phyloP scores from a whole-genome alignment of 2,329 filamentous ascomycete species.

The Paecilomyces sp. region DNA sequence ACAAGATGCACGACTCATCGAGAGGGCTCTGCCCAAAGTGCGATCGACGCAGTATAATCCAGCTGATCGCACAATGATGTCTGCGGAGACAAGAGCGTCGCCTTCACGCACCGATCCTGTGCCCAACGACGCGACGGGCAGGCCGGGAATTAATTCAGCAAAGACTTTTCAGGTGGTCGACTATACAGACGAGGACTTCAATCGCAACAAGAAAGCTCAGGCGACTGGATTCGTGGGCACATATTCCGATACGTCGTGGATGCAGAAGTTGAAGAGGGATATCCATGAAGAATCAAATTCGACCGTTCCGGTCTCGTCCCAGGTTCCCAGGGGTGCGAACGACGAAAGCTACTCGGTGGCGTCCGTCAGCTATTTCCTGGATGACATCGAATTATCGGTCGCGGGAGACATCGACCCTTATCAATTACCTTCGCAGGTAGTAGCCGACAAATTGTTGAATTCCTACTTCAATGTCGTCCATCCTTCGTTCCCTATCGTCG shows the following conservation, averaged over 20 bases:
- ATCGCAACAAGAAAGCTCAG: slow-evolving; percentile 30
- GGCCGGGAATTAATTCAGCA: slow-evolving; percentile 9
- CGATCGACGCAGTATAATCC: slow-evolving; percentile 9
- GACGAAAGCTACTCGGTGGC: slow-evolving; percentile 16
- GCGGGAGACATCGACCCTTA: slow-evolving; percentile 28
- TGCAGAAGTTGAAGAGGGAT: slow-evolving; percentile 32
- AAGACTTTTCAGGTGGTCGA: slow-evolving; percentile 29
- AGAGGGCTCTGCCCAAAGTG: slow-evolving; percentile 27
- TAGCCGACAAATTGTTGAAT: slow-evolving; percentile 33
- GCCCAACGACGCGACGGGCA: slow-evolving; percentile 13
- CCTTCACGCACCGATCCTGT: slow-evolving; percentile 7
- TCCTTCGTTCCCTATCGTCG: slow-evolving; percentile 35
- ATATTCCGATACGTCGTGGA: slow-evolving; percentile 38
- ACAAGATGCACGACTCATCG: slow-evolving; percentile 25
- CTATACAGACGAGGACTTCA: slow-evolving; percentile 38
- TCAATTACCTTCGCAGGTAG: slow-evolving; percentile 26
- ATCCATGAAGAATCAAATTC: slow-evolving; percentile 20
- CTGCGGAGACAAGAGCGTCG: slow-evolving; percentile 2
- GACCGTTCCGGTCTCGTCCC: background rate
- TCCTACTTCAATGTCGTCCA: slow-evolving; percentile 34
- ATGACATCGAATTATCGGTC: slow-evolving; percentile 28
- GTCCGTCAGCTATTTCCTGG: slow-evolving; percentile 32
- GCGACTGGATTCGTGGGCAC: slow-evolving; percentile 38
- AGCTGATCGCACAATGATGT: slow-evolving; percentile 6
- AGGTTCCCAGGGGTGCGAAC: slow-evolving; percentile 12